Base-by-base conservation (phyloP, 179 eudicot species). In the Vitellaria paradoxa region DNA sequence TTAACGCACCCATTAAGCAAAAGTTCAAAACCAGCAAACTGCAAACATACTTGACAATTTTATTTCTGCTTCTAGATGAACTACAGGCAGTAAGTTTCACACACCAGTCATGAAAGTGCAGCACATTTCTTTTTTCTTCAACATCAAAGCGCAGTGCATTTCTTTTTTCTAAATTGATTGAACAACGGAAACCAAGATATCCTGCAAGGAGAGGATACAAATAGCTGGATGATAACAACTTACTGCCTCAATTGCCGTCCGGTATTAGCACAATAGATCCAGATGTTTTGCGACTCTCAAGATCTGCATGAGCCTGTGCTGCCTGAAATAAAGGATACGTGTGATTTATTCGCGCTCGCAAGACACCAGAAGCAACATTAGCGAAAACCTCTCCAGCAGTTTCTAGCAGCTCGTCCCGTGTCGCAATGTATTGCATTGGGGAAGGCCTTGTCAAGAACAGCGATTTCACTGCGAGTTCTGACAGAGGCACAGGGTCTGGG, bases 201-300 rank as follows among this genome's bases (percentile, higher is more conserved):
- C 2, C 42, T 37, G 42, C 42, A 37, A 37, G 42, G 42, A 37
- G 42, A 37, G 42, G 42, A 37, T 37, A 37, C 42, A 37, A 42
- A 42, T 42, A 42, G 45, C 3, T 42, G 45, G 45, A 42, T 0
- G 45, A 42, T 42, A 42, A 42, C 4, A 42, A 1, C 45, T 42
- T 5, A 42, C 45, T 42, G 45, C 45, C 53, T 72, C 65, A 74
- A 65, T 75, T 75, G 42, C 72, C 85, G 57, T 90, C 97, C 20
- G 98, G 97, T 81, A 93, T 92, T 76, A 93, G 88, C 87, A 93
- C 95, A 66, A 91, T 76, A 9, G 97, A 92, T 30, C 98, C 98
- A 18, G 91, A 88, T 14, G 97, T 92, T 79, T 81, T 89, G 4
- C 93, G 85, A 64, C 78, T 84, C 85, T 91, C 97, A 62, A 94